A percentile compares a stretch with the other conserved stretches of the same genome.
Conservation (phyloP, 441 rosid genomes). For the Populus hybrid region DNA sequence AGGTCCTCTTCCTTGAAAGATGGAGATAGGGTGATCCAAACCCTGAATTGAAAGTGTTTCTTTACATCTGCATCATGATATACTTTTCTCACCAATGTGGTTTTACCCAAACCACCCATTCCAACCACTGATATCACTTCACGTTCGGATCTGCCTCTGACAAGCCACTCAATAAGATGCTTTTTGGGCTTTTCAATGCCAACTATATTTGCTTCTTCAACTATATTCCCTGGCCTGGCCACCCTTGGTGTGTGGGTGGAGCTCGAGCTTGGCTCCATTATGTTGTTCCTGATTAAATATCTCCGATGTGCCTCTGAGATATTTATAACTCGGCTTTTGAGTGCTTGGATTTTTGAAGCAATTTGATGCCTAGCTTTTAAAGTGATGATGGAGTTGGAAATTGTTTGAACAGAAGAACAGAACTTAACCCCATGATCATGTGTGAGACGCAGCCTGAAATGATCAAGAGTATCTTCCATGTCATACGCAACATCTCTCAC, state of each 20-base stretch:
- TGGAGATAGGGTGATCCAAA: not conserved
- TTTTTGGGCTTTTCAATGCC: conserved; percentile 23
- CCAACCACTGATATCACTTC: conserved; percentile 23
- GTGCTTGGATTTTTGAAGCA: conserved; percentile 22
- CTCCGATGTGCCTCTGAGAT: conserved; percentile 26
- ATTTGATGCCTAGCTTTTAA: conserved; percentile 33
- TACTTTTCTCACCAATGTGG: conserved; percentile 20
- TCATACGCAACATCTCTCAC: conserved; percentile 38
- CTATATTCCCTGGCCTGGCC: not conserved
- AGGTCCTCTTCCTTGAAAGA: not conserved
- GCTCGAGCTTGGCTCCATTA: conserved; percentile 15
- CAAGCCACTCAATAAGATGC: conserved; percentile 17
- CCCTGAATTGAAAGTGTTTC: not conserved
- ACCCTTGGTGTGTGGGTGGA: conserved; percentile 13
- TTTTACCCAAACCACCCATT: conserved; percentile 29
- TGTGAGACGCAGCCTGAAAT: conserved; percentile 28
- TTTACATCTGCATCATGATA: conserved; percentile 7
- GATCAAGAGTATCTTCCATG: conserved; percentile 45
- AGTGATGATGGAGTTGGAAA: conserved; percentile 13
- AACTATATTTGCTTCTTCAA: conserved; percentile 24
- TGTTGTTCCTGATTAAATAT: conserved; percentile 14
- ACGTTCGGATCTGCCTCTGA: conserved; percentile 9
- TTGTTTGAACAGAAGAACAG: conserved; percentile 7
- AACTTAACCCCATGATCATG: conserved; percentile 16
- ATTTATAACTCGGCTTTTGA: conserved; percentile 12